A percentile compares a stretch with the other conserved stretches of the same genome.
Conservation (phyloP, 768 basidiomycete species). For the Tulasnella sp. region DNA sequence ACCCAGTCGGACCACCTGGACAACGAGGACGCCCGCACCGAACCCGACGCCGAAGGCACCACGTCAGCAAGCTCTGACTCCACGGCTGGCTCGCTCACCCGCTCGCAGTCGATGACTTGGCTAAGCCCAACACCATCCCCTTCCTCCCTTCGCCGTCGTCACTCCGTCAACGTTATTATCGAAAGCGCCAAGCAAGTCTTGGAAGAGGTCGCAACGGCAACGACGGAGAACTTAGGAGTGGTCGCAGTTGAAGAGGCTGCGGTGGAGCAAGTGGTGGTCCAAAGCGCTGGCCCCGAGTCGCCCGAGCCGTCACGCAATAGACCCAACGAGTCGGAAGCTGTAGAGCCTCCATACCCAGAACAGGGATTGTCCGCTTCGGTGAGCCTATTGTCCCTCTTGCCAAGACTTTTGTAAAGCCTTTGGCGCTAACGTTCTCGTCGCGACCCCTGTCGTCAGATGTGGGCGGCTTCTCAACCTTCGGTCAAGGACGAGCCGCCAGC, state of each 20-base stretch:
- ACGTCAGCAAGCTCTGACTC: too few relatives aligned
- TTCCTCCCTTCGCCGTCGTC: background rate
- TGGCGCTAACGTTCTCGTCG: background rate
- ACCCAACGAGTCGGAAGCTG: background rate
- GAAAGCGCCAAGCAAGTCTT: background rate
- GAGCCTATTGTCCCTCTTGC: background rate
- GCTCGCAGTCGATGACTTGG: background rate
- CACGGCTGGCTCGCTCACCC: too few relatives aligned
- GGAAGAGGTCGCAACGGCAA: background rate
- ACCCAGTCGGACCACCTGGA: too few relatives aligned
- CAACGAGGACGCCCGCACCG: too few relatives aligned
- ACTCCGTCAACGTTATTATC: background rate
- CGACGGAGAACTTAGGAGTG: background rate
- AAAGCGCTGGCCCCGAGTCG: background rate
- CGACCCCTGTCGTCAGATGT: background rate
- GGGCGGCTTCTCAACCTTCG: background rate
- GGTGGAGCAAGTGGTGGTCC: background rate
- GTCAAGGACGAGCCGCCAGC: background rate
- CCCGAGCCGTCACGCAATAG: background rate
- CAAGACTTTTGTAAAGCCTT: background rate
- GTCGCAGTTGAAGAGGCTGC: background rate
- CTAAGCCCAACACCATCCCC: background rate
- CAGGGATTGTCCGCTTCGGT: background rate
- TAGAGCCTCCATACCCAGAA: background rate
- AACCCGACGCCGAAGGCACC: too few relatives aligned